Evolutionary conservation across 164 flowering plant genomes (phyloP).

Genomic region (Kingdonia uniflora): DNA sequence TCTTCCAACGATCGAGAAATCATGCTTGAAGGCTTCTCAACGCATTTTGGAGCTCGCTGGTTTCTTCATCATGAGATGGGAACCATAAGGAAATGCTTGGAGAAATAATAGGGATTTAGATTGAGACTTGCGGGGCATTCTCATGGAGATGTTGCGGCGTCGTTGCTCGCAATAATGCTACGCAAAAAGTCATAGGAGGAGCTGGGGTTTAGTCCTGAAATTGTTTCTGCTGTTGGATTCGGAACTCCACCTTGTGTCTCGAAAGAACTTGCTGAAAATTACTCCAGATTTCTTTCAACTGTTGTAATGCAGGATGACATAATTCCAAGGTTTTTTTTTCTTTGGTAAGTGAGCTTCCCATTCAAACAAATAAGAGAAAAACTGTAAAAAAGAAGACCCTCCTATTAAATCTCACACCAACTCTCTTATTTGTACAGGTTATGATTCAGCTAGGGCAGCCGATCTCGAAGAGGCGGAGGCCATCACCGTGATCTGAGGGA

Average conservation of each 20-base stretch:
- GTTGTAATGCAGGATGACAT: slow-evolving; percentile 85
- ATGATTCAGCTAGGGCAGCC: no score
- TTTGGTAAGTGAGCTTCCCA: no score
- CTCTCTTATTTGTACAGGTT: no score
- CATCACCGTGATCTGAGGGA: no score
- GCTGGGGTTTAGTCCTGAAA: slow-evolving; percentile 66
- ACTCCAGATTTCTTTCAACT: slow-evolving; percentile 56
- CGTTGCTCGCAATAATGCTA: no score
- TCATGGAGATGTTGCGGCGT: slow-evolving; percentile 75
- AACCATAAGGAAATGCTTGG: no score
- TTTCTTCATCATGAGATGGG: slow-evolving; percentile 77
- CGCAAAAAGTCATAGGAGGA: no score
- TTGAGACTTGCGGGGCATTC: slow-evolving; percentile 87
- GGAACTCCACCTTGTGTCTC: slow-evolving; percentile 81
- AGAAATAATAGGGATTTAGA: slow-evolving; percentile 78
- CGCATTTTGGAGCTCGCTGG: slow-evolving; percentile 98
- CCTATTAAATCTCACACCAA: no score
- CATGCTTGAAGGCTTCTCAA: slow-evolving; percentile 75
- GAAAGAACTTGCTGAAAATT: slow-evolving; percentile 67
- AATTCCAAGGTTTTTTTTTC: slow-evolving; percentile 70
- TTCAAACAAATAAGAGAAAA: no score
- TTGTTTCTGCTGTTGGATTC: slow-evolving; percentile 60
- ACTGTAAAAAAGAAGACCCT: no score
- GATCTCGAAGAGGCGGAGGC: no score
- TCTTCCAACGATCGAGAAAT: slow-evolving; percentile 66